Evolutionary conservation across 192 early-diverging fungal genomes (phyloP), one percentile per base, ranked within the genome.

Genomic region (Rhizoclosmatium globosum): DNA sequence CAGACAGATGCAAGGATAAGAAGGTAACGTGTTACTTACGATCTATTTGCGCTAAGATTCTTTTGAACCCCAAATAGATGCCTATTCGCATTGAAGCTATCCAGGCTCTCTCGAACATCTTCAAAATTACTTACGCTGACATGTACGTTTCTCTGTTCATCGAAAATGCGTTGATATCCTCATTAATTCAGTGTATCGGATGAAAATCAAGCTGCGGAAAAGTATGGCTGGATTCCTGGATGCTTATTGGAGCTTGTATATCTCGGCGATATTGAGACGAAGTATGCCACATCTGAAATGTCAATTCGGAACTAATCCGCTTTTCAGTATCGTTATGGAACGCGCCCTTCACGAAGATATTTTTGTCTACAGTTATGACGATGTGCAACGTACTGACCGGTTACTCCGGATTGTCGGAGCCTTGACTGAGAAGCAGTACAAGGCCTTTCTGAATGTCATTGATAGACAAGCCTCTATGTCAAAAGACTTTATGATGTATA

Each of bases 1-100:
- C 90, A 23, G 87, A 92, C 64, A 90, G 97, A n/a, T 93, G 96
- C 85, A 93, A 91, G 65, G 97, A 99, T 82, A 95, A 95, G 67
- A 94, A 94, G 84, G 85, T 93, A 38, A 4, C 38, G 42, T 78
- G 46, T 15, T 21, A 17, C 31, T 31, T 31, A 21, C 21, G 21
- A 39, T 62, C 21, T 62, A 7, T 62, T 62, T 39, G 23, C 9
- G 60, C 11, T 31, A 31, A 6, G 2, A 57, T 53, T 43, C 39
- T 68, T 0, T 3, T 11, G 43, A 42, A 4, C 43, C 39, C 4
- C 21, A 38, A 64, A 64, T 64, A 89, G 88, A 82, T 78, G 23
- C 68, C 74, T 1, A 88, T 93, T n/a, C 85, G 94, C n/a, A 84
- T 88, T 43, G 94, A 94, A 79, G 95, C 97, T 2, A 92, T 96